A percentile compares a stretch with the other conserved stretches of the same genome.
These are phyloP conservation scores for Pythium aristosporum DNA, from an alignment of 352 stramenopile species.

Conservation along the genomic window DNA sequence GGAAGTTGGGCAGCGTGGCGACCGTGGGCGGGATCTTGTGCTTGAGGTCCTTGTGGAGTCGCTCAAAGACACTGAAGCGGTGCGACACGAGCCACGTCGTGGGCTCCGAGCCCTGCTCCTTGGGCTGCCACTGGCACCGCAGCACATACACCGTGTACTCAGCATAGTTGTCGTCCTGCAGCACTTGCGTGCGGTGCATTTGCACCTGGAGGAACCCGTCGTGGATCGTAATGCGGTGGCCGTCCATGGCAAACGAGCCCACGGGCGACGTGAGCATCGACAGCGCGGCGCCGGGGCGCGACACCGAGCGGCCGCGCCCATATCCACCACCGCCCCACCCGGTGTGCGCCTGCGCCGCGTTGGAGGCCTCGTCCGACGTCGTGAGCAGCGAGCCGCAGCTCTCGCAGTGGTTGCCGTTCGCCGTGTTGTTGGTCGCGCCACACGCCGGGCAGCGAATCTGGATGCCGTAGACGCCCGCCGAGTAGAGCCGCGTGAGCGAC, in stretches of 20 bases:
- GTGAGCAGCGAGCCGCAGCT: constrained; percentile 84
- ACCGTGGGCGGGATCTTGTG: constrained; percentile 70
- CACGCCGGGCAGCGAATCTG: constrained; percentile 87
- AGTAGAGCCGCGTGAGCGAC: constrained; percentile 77
- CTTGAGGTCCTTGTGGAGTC: constrained; percentile 71
- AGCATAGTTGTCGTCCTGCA: constrained; percentile 89
- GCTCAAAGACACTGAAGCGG: constrained; percentile 71
- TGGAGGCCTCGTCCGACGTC: constrained; percentile 60
- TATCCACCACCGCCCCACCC: constrained; percentile 51
- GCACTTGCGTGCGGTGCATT: constrained; percentile 83
- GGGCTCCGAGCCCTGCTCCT: constrained; percentile 50
- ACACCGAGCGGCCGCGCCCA: constrained; percentile 49
- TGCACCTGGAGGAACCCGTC: constrained; percentile 83
- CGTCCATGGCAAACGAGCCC: constrained; percentile 76
- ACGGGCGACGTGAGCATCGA: constrained; percentile 71
- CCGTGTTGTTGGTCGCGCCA: constrained; percentile 86
- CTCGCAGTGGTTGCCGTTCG: constrained; percentile 86
- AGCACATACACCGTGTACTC: constrained; percentile 90
- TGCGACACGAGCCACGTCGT: constrained; percentile 73
- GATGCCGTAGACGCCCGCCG: constrained; percentile 74
- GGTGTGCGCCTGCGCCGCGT: constrained; percentile 27
- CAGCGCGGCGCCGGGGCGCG: constrained; percentile 48
- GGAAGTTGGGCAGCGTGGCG: constrained; percentile 66
- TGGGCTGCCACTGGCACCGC: constrained; percentile 79
- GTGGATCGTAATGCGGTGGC: constrained; percentile 79